Percentiles rank a stretch among this genome's conserved stretches.
Conservation (phyloP, 1,284 basidiomycete species). For the Fistulinella staudtii region DNA sequence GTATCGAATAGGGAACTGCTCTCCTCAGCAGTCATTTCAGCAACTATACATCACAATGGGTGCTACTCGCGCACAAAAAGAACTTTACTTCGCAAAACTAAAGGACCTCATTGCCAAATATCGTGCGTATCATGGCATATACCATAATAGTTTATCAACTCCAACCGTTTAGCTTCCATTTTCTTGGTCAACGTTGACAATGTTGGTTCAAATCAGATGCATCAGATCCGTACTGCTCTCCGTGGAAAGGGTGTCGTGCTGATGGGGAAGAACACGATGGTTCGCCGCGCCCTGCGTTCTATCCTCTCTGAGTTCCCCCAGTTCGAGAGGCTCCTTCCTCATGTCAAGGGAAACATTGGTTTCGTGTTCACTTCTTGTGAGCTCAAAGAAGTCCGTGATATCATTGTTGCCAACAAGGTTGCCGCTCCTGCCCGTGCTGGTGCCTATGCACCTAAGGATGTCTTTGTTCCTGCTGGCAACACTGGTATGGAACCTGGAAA, state of each 20-base stretch:
- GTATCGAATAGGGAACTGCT: no score
- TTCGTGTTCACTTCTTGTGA: constrained; percentile 97
- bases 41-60: constrained; percentile 67
- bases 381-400: constrained; percentile 91
- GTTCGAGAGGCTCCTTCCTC: constrained; percentile 94
- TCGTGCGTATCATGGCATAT: constrained; percentile 50
- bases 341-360: constrained; percentile 96
- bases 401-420: constrained; percentile 96
- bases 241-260: constrained; percentile 95
- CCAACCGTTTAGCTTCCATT: constrained; percentile 71
- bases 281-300: constrained; percentile 93
- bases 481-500: constrained; percentile 99
- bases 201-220: constrained; percentile 99
- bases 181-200: constrained; percentile 99
- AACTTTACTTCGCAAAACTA: constrained; percentile 91
- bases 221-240: constrained; percentile 95
- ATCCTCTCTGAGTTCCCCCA: constrained; percentile 89
- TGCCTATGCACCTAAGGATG: constrained; percentile 91
- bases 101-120: constrained; percentile 90
- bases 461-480: constrained; percentile 92
- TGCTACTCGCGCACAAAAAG: constrained; percentile 87
- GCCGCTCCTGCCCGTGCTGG: constrained; percentile 98
- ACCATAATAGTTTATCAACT: constrained; percentile 2
- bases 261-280: constrained; percentile 99
- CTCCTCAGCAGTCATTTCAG: constrained; percentile 7